These are phyloP conservation scores for Cryptococcus wingfieldii DNA, from an alignment of 1,284 basidiomycete genomes.

Conservation along the genomic window DNA sequence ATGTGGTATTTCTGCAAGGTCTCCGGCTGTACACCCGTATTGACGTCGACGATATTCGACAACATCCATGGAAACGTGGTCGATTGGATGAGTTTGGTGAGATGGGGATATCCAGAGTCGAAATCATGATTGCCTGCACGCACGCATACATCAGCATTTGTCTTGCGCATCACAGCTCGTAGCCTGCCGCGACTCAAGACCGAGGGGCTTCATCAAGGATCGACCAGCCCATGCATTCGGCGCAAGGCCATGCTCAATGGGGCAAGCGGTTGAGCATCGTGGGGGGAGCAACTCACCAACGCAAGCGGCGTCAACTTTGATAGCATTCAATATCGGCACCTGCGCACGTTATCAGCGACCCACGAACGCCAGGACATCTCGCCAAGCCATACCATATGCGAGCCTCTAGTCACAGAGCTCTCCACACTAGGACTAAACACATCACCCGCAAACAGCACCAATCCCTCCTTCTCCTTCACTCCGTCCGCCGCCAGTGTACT, in stretches of 20 bases:
- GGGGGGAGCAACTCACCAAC: conserved; percentile 40
- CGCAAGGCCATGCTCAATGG: no score
- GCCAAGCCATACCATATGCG: conserved; percentile 68
- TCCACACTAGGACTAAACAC: conserved; percentile 80
- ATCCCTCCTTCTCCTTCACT: conserved; percentile 61
- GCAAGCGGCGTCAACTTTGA: conserved; percentile 45
- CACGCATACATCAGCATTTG: not conserved
- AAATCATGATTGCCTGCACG: conserved; percentile 74
- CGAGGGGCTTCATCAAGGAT: not conserved
- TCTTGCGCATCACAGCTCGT: not conserved
- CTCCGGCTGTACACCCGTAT: conserved; percentile 59
- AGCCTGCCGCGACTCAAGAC: no score
- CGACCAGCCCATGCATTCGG: conserved; percentile 53
- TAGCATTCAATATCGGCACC: conserved; percentile 67
- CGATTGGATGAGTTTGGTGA: conserved; percentile 65
- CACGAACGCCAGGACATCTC: not conserved
- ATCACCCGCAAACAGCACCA: conserved; percentile 84
- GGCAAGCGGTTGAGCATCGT: no score
- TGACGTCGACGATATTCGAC: conserved; percentile 67
- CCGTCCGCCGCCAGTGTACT: conserved; percentile 11
- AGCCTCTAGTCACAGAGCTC: conserved; percentile 80
- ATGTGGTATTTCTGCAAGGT: conserved; percentile 60
- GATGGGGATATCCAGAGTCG: conserved; percentile 75
- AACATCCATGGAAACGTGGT: conserved; percentile 69
- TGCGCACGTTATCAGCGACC: not conserved